A percentile compares a stretch with the other conserved stretches of the same genome.
Conservation (phyloP, 2,329 filamentous ascomycete species). For the Fusarium bactridioides region DNA sequence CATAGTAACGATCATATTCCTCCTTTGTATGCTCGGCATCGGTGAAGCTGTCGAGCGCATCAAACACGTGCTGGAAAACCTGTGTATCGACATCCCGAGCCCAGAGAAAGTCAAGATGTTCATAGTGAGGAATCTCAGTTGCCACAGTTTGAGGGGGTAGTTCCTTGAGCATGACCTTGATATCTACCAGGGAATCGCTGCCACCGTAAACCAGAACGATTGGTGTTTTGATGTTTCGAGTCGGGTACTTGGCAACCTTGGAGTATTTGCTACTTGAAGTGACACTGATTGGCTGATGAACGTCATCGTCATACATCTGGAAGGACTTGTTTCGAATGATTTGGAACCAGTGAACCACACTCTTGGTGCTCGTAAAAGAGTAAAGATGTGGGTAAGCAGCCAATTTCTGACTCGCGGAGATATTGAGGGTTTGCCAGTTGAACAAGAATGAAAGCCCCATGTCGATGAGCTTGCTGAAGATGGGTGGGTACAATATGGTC, state of each 20-base stretch:
- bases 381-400: constrained; percentile 96
- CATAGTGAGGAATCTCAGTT: constrained; percentile 88
- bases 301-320: constrained; percentile 98
- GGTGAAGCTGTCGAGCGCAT: constrained; percentile 79
- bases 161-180: constrained; percentile 89
- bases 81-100: constrained; percentile 82
- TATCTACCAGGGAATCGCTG: constrained; percentile 92
- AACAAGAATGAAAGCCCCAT: constrained; percentile 83
- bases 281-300: constrained; percentile 77
- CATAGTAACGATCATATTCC: constrained; percentile 66
- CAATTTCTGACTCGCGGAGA: constrained; percentile 85
- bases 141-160: constrained; percentile 85
- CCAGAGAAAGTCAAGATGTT: constrained; percentile 98
- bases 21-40: constrained; percentile 65
- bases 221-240: constrained; percentile 94
- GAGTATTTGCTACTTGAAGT: constrained; percentile 83
- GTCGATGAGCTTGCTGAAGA: constrained; percentile 90
- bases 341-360: constrained; percentile 98
- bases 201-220: constrained; percentile 94
- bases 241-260: constrained; percentile 95
- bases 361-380: constrained; percentile 96
- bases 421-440: constrained; percentile 87
- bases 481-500: constrained; percentile 90
- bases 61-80: constrained; percentile 91
- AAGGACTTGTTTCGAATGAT: constrained; percentile 97